Percentiles rank a stretch among this genome's conserved stretches.
Evolutionary conservation across 2,329 filamentous ascomycete genomes (phyloP).

Genomic region (Bertia moriformis): DNA sequence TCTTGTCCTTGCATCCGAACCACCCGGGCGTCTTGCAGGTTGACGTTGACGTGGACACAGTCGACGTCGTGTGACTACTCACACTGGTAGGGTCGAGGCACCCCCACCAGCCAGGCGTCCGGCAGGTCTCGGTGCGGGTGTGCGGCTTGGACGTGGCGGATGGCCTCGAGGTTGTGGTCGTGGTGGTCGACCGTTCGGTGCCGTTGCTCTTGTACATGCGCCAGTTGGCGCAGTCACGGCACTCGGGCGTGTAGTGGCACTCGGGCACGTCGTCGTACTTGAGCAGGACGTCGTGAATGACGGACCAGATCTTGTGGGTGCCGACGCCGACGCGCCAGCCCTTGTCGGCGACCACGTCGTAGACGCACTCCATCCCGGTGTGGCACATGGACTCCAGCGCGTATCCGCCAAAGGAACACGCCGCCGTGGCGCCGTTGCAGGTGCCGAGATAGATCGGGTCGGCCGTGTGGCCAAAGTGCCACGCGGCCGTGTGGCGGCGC

Average conservation of each 20-base stretch:
- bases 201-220: conserved; percentile 90
- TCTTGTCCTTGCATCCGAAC: conserved; percentile 49
- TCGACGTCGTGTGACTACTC: conserved; percentile 21
- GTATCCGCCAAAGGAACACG: conserved; percentile 83
- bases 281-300: conserved; percentile 76
- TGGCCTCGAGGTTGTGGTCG: conserved; percentile 37
- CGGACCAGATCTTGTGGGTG: conserved; percentile 76
- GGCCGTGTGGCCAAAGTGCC: conserved; percentile 88
- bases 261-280: conserved; percentile 68
- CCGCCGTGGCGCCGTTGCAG: conserved; percentile 78
- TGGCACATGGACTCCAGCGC: conserved; percentile 90
- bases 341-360: conserved; percentile 81
- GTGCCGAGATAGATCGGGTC: conserved; percentile 90
- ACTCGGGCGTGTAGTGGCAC: conserved; percentile 64
- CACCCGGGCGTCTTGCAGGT: conserved; percentile 49
- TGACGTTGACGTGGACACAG: conserved; percentile 31
- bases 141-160: conserved; percentile 47
- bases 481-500: conserved; percentile 60
- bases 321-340: conserved; percentile 85
- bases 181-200: conserved; percentile 58
- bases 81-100: conserved; percentile 54
- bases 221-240: conserved; percentile 83
- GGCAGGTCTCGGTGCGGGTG: conserved; percentile 70
- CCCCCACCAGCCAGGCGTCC: conserved; percentile 88
- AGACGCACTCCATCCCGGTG: conserved; percentile 73